A percentile compares a stretch with the other conserved stretches of the same genome.
phyloP scores from a whole-genome alignment of 2,329 filamentous ascomycete species.

The Aspergillus pseudotamarii region DNA sequence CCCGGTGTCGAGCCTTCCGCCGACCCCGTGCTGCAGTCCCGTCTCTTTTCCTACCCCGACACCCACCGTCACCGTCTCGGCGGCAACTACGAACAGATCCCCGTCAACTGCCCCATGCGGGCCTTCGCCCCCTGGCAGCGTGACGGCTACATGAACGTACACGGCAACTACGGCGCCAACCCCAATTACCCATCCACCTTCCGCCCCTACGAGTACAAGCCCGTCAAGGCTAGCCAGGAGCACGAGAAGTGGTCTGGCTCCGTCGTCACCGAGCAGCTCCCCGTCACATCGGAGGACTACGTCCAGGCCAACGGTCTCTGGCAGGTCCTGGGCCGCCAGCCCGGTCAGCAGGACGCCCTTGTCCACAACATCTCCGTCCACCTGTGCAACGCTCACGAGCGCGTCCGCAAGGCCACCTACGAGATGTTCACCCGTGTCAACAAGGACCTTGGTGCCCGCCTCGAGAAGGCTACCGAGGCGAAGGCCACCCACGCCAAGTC shows the following conservation, averaged over 20 bases:
- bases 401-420: constrained; percentile 61
- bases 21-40: constrained; percentile 70
- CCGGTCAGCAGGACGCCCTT: constrained; percentile 65
- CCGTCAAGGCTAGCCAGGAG: constrained; percentile 45
- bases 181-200: constrained; percentile 56
- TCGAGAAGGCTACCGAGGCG: constrained; percentile 57
- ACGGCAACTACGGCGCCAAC: constrained; percentile 64
- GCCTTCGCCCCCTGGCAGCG: constrained; percentile 68
- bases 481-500: constrained; percentile 24
- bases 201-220: constrained; percentile 39
- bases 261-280: constrained; percentile 43
- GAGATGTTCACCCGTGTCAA: constrained; percentile 64
- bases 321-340: constrained; percentile 45
- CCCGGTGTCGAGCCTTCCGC: constrained; percentile 70
- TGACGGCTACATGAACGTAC: constrained; percentile 70
- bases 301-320: constrained; percentile 49
- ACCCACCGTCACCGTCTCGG: constrained; percentile 67
- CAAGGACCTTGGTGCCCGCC: constrained; percentile 54
- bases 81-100: constrained; percentile 66
- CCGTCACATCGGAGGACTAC: constrained; percentile 49
- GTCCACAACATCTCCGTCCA: constrained; percentile 62
- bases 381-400: constrained; percentile 55
- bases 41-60: constrained; percentile 72
- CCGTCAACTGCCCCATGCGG: constrained; percentile 60
- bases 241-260: constrained; percentile 49